phyloP scores from a whole-genome alignment of 768 basidiomycete species.

The Boletales sp. region DNA sequence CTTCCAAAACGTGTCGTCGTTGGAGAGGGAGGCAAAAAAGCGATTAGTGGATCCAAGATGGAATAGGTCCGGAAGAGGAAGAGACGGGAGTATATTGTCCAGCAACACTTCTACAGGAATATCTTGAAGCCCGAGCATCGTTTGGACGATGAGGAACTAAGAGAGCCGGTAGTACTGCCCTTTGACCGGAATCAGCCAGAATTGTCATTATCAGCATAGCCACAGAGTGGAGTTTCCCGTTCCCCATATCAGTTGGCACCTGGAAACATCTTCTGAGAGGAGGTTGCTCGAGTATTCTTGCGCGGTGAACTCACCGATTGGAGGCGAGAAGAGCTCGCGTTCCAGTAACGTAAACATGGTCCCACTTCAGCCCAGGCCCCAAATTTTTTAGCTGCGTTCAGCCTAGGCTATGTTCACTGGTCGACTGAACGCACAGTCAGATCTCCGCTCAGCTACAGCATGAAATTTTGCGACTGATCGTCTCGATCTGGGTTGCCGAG shows the following conservation, averaged over 20 bases:
- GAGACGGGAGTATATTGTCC: constrained; percentile 62
- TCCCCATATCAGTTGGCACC: too few relatives aligned
- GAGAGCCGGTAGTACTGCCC: background rate
- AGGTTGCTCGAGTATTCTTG: too few relatives aligned
- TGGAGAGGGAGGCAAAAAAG: constrained; percentile 55
- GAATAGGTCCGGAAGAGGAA: constrained; percentile 54
- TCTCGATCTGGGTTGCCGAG: background rate
- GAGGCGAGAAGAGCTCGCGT: too few relatives aligned
- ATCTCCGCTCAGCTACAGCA: too few relatives aligned
- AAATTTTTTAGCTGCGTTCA: too few relatives aligned
- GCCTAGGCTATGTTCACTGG: too few relatives aligned
- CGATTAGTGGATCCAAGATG: constrained; percentile 60
- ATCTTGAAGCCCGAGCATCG: constrained; percentile 43
- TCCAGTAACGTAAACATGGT: too few relatives aligned
- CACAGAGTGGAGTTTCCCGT: constrained; percentile 1
- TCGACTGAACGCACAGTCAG: too few relatives aligned
- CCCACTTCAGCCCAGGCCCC: too few relatives aligned
- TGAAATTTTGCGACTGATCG: constrained; percentile 8
- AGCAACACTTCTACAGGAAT: constrained; percentile 76
- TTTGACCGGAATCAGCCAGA: constrained; percentile 11
- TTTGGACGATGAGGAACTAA: constrained; percentile 1
- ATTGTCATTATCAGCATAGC: constrained; percentile 21
- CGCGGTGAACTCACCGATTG: too few relatives aligned
- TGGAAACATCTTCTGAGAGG: too few relatives aligned
- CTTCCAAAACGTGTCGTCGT: constrained; percentile 81